These are phyloP conservation scores for Penicillium sp. DNA, from an alignment of 2,329 filamentous ascomycete species.

Conservation along the genomic window DNA sequence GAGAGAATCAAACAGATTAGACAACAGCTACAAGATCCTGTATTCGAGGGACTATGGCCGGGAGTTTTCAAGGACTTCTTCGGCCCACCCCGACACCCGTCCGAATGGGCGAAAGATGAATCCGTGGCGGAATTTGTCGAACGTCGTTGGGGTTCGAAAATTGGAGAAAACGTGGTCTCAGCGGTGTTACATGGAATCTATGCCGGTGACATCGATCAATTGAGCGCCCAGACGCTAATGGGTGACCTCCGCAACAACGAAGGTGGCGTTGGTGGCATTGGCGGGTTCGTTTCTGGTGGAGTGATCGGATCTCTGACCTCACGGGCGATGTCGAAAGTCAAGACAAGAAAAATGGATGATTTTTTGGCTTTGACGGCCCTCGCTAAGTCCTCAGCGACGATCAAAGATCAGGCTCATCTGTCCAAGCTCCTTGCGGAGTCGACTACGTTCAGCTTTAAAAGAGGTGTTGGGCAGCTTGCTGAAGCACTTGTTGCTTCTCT, in stretches of 20 bases:
- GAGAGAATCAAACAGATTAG: conserved; percentile 22
- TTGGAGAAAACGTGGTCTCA: conserved; percentile 74
- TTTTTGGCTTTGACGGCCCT: conserved; percentile 26
- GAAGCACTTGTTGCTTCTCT: conserved; percentile 57
- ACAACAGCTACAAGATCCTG: conserved; percentile 52
- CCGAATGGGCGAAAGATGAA: conserved; percentile 58
- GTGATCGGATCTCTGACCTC: conserved; percentile 14
- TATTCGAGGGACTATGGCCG: conserved; percentile 44
- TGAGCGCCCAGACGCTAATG: conserved; percentile 71
- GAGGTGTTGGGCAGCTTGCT: conserved; percentile 67
- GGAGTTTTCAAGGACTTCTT: conserved; percentile 40
- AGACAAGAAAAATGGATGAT: conserved; percentile 28
- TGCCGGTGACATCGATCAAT: conserved; percentile 79
- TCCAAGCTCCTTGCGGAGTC: conserved; percentile 18
- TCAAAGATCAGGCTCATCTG: conserved; percentile 8
- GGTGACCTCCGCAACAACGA: conserved; percentile 56
- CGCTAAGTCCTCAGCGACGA: neutral
- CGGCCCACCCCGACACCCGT: conserved; percentile 32
- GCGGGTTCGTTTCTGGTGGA: conserved; percentile 20
- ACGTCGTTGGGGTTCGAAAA: conserved; percentile 54
- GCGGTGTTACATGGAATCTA: conserved; percentile 85
- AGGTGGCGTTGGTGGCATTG: conserved; percentile 9
- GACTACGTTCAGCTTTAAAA: conserved; percentile 46
- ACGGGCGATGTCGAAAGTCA: conserved; percentile 10
- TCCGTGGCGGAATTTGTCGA: conserved; percentile 70